A percentile compares a stretch with the other conserved stretches of the same genome.
Conservation (phyloP, 441 rosid species). For the Populus hybrid region DNA sequence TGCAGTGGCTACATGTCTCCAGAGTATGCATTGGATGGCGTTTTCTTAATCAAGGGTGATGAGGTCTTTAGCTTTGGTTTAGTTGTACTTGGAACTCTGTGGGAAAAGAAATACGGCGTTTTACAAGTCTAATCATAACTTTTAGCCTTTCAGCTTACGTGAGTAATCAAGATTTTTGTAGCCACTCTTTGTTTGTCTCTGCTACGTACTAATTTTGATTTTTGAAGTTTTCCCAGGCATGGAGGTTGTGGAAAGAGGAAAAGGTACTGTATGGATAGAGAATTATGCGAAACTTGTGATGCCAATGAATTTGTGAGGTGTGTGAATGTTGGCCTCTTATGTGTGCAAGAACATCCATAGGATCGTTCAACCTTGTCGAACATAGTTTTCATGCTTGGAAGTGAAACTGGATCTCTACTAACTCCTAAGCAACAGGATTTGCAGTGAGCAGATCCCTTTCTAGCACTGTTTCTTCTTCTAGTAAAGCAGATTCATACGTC, state of each 20-base stretch:
- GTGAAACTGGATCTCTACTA: conserved; percentile 44
- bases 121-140: conserved; percentile 32
- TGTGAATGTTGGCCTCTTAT: conserved; percentile 47
- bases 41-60: conserved; percentile 62
- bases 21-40: conserved; percentile 63
- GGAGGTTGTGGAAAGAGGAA: conserved; percentile 54
- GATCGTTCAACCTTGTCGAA: conserved; percentile 63
- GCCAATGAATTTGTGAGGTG: conserved; percentile 40
- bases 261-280: conserved; percentile 35
- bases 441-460: conserved; percentile 34
- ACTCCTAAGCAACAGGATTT: conserved; percentile 50
- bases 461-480: conserved; percentile 44
- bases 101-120: conserved; percentile 26
- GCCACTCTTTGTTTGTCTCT: background rate
- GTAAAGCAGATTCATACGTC: conserved; percentile 36
- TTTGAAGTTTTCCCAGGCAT: conserved; percentile 38
- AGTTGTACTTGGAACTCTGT: conserved; percentile 54
- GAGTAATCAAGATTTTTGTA: conserved; percentile 13
- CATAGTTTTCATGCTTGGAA: conserved; percentile 45
- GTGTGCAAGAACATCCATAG: conserved; percentile 60
- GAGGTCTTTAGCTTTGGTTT: conserved; percentile 69
- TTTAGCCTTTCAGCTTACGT: conserved; percentile 53
- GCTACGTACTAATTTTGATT: background rate
- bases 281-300: conserved; percentile 26
- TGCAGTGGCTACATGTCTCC: conserved; percentile 73